Base-by-base conservation (phyloP, 805 yeast genomes). In the Candida vaughaniae region DNA sequence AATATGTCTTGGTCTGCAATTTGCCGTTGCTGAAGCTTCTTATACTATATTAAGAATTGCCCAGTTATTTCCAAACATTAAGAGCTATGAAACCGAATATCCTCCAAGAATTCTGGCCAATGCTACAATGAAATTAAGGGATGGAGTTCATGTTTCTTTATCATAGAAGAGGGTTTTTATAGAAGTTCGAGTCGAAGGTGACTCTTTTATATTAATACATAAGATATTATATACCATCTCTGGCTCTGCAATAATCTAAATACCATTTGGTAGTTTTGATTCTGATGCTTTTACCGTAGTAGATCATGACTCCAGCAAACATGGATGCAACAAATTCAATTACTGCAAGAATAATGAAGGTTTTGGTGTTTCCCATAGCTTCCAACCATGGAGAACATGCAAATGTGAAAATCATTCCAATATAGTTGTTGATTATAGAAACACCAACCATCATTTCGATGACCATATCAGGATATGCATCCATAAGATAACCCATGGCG, bases 1-100 rank as follows among this genome's bases (percentile, higher is more conserved):
- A 43, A 73, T 75, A 39, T 75, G 80, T 47, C 59, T 75, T 40
- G 80, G 80, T 28, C 79, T 74, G 59, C 79, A 75, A 53, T 73
- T 72, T 55, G 80, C 80, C 2, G 64, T 74, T 15, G 72, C 77
- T 18, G 79, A 75, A 54, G 76, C 77, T n/a, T 61, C 71, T 16
- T 74, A 72, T 51, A 60, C 65, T 12, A 47, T 67, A 18, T 61
- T 61, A 17, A 60, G 77, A 46, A 50, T 72, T 28, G 43, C 49
- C 8, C 61, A 56, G 45, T 37, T 48, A 38, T 58, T 56, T 42
- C 50, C 55, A 12, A 43, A 49, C 27, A 41, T 58, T 12, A 35
- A 32, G 34, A 40, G 29, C 3, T 42, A 43, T 19, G 42, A 49
- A 38, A 51, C 52, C 22, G 49, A 52, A 18, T 58, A 61, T 36